phyloP scores from a whole-genome alignment of 805 yeast genomes.

The Sporopachydermia lactativora region DNA sequence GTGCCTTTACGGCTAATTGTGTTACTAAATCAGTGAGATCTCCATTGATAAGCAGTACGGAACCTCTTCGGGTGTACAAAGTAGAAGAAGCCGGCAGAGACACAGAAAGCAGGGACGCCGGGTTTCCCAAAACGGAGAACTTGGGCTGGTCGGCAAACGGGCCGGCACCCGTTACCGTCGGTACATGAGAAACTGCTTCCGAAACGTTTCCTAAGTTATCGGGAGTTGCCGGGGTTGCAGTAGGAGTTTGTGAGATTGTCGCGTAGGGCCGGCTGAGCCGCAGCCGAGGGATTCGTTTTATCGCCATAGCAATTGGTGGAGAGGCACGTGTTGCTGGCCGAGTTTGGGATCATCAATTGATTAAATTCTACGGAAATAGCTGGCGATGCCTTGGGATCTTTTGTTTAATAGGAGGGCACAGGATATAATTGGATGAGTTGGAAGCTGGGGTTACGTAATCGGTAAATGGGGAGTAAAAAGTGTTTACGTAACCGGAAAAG shows the following conservation, averaged over 20 bases:
- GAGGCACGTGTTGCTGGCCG: no score
- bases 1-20: neutral
- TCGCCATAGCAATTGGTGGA: no score
- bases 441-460: neutral
- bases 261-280: neutral
- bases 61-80: slow-evolving; percentile 27
- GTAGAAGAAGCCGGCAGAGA: slow-evolving; percentile 27
- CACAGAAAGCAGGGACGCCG: slow-evolving; percentile 27
- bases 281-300: neutral
- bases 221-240: neutral
- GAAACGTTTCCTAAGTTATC: slow-evolving; percentile 8
- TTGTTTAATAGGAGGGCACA: no score
- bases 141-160: slow-evolving; percentile 28
- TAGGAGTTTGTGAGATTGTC: neutral
- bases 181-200: slow-evolving; percentile 10
- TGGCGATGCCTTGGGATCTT: no score
- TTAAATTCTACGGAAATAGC: no score
- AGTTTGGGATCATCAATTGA: no score
- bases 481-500: no score
- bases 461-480: neutral
- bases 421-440: no score
- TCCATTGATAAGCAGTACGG: slow-evolving; percentile 31
- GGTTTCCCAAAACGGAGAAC: slow-evolving; percentile 28
- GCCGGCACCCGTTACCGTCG: slow-evolving; percentile 25
- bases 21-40: slow-evolving; percentile 10